Percentiles rank a stretch among this genome's conserved stretches.
Evolutionary conservation across 768 basidiomycete genomes (phyloP).

Genomic region (Lactifluus rugatus): DNA sequence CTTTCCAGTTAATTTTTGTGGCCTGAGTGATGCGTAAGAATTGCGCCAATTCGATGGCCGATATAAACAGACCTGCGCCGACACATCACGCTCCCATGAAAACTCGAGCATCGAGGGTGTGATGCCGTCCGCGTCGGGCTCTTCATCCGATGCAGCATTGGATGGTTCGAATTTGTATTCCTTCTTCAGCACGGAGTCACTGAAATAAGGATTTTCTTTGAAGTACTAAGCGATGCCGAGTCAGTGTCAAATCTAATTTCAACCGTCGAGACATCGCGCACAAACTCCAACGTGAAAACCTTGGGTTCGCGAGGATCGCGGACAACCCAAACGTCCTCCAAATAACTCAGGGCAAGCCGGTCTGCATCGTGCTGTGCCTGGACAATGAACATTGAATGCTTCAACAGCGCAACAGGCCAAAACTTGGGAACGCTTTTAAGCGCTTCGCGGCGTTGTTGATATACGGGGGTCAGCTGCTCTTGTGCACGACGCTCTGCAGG

Average conservation of each 20-base stretch:
- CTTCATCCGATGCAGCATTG: conserved; percentile 42
- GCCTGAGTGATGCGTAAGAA: conserved; percentile 32
- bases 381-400: conserved; percentile 51
- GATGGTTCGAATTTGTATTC: conserved; percentile 65
- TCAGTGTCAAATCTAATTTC: conserved; percentile 1
- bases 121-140: conserved; percentile 63
- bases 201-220: conserved; percentile 81
- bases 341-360: conserved; percentile 69
- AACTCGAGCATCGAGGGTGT: conserved; percentile 73
- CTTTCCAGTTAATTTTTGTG: conserved; percentile 73
- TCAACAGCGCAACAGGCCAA: conserved; percentile 81
- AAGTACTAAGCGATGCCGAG: conserved; percentile 44
- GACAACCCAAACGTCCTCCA: conserved; percentile 78
- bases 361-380: conserved; percentile 68
- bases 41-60: neutral
- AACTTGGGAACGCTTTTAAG: conserved; percentile 63
- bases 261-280: conserved; percentile 35
- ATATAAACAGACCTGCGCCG: conserved; percentile 39
- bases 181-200: conserved; percentile 66
- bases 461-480: conserved; percentile 47
- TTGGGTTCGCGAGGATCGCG: conserved; percentile 67
- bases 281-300: conserved; percentile 82
- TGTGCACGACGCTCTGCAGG: conserved; percentile 55
- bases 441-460: conserved; percentile 59
- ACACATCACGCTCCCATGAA: conserved; percentile 67